These are phyloP conservation scores for Penicillium nordicum DNA, from an alignment of 2,329 filamentous ascomycete genomes.

Conservation along the genomic window DNA sequence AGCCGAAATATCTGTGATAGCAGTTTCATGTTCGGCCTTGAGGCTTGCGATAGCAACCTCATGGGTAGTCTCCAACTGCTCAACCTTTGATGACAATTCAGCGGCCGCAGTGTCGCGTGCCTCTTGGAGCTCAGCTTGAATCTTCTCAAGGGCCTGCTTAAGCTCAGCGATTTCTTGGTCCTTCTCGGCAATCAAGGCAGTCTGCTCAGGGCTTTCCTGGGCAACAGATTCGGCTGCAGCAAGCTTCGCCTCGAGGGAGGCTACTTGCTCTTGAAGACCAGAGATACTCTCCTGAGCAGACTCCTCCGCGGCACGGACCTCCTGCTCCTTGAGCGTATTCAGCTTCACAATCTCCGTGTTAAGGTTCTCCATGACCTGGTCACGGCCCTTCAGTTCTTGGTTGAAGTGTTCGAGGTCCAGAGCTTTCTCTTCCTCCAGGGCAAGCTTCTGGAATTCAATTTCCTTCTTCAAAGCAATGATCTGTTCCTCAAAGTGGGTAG, in stretches of 20 bases:
- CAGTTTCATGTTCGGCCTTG: constrained; percentile 30
- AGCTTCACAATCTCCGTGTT: constrained; percentile 39
- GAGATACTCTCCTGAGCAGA: constrained; percentile 27
- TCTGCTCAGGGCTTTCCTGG: constrained; percentile 26
- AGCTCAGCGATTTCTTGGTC: constrained; percentile 36
- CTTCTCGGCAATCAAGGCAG: constrained; percentile 33
- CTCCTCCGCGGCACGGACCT: constrained; percentile 34
- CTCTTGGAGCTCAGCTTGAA: constrained; percentile 35
- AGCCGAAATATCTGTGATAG: constrained; percentile 25
- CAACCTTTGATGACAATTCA: constrained; percentile 24
- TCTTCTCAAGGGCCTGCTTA: constrained; percentile 31
- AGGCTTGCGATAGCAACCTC: constrained; percentile 28
- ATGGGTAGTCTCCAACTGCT: constrained; percentile 29
- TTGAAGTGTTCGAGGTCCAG: constrained; percentile 29
- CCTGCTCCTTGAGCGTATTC: constrained; percentile 36
- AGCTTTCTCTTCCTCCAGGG: constrained; percentile 34
- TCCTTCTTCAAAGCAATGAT: constrained; percentile 31
- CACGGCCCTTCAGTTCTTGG: constrained; percentile 35
- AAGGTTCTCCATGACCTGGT: constrained; percentile 39
- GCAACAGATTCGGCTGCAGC: constrained; percentile 30
- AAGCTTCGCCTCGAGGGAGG: constrained; percentile 36
- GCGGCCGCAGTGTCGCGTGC: constrained; percentile 20
- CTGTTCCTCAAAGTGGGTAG: constrained; percentile 29
- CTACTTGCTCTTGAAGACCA: constrained; percentile 35
- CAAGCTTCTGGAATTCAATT: constrained; percentile 30